Conservation (phyloP, 148 eudicot genomes). For the Rhododendron vialii region DNA sequence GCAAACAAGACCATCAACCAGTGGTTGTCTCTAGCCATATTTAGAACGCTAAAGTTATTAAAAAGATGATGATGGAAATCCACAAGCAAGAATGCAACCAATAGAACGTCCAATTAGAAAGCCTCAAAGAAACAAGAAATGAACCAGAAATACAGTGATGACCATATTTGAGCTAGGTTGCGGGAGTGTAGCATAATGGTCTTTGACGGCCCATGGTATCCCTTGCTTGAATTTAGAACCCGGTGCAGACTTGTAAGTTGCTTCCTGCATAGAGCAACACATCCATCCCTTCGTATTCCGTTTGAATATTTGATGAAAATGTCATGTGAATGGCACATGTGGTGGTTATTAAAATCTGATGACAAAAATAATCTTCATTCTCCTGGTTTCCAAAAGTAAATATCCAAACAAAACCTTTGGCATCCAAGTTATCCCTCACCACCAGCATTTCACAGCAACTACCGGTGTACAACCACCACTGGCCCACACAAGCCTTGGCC, state of each 20-base stretch:
- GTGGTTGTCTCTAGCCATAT: not conserved
- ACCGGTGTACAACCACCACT: not conserved
- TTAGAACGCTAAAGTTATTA: not conserved
- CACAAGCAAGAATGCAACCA: not conserved
- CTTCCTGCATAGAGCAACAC: not conserved
- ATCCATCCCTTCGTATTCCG: not conserved
- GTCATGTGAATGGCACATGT: not conserved
- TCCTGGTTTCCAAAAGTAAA: not conserved
- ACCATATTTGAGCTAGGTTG: not conserved
- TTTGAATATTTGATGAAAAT: not conserved
- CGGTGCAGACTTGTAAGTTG: not conserved
- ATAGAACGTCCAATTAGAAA: no score
- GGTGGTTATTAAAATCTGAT: not conserved
- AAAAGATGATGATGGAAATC: not conserved
- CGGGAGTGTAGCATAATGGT: not conserved
- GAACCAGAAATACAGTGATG: not conserved
- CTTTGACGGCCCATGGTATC: not conserved
- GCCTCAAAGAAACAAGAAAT: not conserved
- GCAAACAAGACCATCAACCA: not conserved
- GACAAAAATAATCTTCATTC: not conserved
- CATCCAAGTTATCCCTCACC: slow-evolving; percentile 1
- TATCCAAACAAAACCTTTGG: not conserved
- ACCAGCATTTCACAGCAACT: not conserved
- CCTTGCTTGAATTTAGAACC: not conserved
- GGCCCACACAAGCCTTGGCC: not conserved